These are phyloP conservation scores for Triticum timopheevii DNA, from an alignment of 176 grass and related monocot species.

Conservation along the genomic window DNA sequence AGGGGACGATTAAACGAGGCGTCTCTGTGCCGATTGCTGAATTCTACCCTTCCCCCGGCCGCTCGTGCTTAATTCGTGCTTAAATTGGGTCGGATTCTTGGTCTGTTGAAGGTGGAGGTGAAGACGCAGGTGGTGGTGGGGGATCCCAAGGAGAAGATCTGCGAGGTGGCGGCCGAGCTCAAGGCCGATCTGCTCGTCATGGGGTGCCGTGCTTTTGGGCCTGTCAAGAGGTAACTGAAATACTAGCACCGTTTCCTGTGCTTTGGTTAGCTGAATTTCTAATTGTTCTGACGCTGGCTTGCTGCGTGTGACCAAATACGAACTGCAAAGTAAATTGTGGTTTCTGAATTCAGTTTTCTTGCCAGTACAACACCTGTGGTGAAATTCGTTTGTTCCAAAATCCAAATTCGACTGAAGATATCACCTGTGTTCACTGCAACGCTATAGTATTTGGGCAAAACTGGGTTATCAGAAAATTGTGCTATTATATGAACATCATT, in stretches of 20 bases:
- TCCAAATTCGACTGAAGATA: background rate
- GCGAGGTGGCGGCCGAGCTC: constrained; percentile 54
- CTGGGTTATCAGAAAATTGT: background rate
- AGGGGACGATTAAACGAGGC: background rate
- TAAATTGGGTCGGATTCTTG: background rate
- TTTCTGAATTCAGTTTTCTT: background rate
- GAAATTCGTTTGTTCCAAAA: background rate
- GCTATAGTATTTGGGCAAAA: background rate
- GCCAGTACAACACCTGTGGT: background rate
- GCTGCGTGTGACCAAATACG: background rate
- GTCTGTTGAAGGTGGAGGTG: constrained; percentile 60
- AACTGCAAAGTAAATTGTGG: background rate
- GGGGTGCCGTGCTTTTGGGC: constrained; percentile 82
- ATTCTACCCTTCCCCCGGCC: background rate
- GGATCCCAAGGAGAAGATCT: constrained; percentile 94
- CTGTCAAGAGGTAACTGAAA: constrained; percentile 63
- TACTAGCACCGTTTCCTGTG: background rate
- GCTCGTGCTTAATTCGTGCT: background rate
- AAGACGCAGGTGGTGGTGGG: constrained; percentile 87
- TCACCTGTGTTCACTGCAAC: background rate
- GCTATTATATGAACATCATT: no score
- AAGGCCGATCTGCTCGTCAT: constrained; percentile 90
- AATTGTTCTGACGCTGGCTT: background rate
- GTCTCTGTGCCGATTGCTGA: background rate
- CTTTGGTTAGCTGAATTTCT: background rate